Percentiles rank a stretch among this genome's conserved stretches.
These are phyloP conservation scores for Eragrostis tef DNA, from an alignment of 202 grass and related monocot genomes.

Conservation along the genomic window DNA sequence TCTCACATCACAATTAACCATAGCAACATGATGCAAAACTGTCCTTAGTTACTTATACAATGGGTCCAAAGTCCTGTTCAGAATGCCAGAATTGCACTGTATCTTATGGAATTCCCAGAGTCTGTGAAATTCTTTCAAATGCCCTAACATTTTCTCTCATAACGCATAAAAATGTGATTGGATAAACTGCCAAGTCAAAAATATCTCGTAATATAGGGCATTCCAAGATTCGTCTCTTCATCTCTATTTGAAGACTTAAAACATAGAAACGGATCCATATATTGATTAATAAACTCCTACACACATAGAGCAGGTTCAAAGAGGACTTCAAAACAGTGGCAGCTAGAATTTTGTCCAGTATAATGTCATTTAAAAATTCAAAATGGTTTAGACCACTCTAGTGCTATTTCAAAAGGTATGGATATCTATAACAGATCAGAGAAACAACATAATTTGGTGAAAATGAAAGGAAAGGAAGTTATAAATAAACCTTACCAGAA, in stretches of 20 bases:
- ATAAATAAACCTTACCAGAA: constrained; percentile 66
- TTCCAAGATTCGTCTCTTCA: neutral
- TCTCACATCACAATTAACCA: neutral
- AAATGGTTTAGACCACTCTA: neutral
- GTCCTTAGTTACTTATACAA: constrained; percentile 25
- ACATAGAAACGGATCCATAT: neutral
- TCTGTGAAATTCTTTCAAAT: neutral
- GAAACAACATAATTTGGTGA: neutral
- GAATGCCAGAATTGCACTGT: neutral
- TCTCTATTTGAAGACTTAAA: constrained; percentile 2
- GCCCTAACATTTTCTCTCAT: neutral
- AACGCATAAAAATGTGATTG: neutral
- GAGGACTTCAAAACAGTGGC: neutral
- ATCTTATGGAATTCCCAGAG: neutral
- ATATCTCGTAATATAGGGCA: constrained; percentile 10
- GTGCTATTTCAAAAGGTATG: neutral
- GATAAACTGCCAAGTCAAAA: constrained; percentile 4
- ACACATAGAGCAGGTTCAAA: neutral
- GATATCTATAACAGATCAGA: neutral
- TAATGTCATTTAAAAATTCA: neutral
- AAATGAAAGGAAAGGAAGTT: neutral
- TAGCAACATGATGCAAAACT: neutral
- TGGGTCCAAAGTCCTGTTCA: neutral
- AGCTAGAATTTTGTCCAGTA: neutral
- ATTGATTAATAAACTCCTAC: neutral